A percentile compares a stretch with the other conserved stretches of the same genome.
phyloP scores from a whole-genome alignment of 1,139 yeast genomes.

The Geotrichum siamense region DNA sequence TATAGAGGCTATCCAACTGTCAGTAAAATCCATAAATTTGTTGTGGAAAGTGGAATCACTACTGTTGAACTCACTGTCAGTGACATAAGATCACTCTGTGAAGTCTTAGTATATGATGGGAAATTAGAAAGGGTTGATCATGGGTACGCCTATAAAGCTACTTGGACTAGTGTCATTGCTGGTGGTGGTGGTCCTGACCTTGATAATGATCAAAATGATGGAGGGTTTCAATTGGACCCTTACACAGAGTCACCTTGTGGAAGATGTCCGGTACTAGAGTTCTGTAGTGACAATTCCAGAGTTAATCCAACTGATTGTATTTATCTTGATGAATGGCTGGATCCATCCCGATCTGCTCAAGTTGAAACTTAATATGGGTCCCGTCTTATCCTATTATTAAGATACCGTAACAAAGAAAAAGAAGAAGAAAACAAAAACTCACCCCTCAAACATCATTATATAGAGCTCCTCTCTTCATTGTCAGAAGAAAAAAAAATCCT shows the following conservation, averaged over 20 bases:
- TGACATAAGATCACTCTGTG: constrained; percentile 78
- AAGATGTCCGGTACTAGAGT: constrained; percentile 30
- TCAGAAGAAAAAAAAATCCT: too few species aligned
- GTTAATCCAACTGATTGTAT: constrained; percentile 34
- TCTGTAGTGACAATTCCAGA: constrained; percentile 32
- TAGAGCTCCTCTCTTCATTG: too few species aligned
- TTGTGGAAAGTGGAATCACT: constrained; percentile 67
- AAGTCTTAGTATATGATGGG: constrained; percentile 81
- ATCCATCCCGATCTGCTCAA: neutral
- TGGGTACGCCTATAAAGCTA: constrained; percentile 40
- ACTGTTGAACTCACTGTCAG: constrained; percentile 67
- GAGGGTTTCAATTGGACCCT: constrained; percentile 23
- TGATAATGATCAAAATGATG: constrained; percentile 18
- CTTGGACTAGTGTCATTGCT: constrained; percentile 53
- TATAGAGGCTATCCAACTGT: constrained; percentile 62
- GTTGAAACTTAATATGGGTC: neutral
- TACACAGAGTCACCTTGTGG: constrained; percentile 36
- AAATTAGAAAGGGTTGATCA: constrained; percentile 59
- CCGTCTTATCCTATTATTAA: neutral
- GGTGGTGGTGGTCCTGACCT: constrained; percentile 48
- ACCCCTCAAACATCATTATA: too few species aligned
- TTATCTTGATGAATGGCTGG: constrained; percentile 35
- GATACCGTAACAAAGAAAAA: neutral
- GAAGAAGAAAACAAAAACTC: too few species aligned
- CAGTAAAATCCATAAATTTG: constrained; percentile 67